Conservation (phyloP, 1,284 basidiomycete genomes). For the Trichosporon ovoides region DNA sequence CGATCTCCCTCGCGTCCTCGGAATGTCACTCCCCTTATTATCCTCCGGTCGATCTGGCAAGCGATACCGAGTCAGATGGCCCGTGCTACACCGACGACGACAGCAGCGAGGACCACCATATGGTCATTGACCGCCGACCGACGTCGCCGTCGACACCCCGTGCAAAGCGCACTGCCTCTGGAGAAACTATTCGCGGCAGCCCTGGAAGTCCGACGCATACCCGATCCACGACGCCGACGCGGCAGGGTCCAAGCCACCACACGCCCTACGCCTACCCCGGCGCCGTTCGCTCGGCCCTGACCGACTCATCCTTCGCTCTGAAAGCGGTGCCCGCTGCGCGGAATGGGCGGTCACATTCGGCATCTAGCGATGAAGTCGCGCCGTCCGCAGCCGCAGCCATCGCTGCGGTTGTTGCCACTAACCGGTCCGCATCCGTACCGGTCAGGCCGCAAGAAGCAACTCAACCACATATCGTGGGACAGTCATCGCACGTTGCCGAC, state of each 20-base stretch:
- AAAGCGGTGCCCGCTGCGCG: not conserved
- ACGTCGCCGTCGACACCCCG: constrained; percentile 14
- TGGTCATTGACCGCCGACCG: not conserved
- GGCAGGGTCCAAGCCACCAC: not conserved
- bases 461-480: not conserved
- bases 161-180: constrained; percentile 6
- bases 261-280: not conserved
- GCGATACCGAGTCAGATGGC: not conserved
- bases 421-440: not conserved
- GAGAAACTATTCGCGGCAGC: not conserved
- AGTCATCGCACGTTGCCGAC: not conserved
- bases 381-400: constrained; percentile 3
- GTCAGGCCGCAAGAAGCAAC: not conserved
- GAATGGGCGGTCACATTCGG: constrained; percentile 1
- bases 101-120: constrained; percentile 8
- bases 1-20: constrained; percentile 1
- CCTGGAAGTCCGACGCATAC: constrained; percentile 5
- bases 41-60: not conserved
- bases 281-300: not conserved
- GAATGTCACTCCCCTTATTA: not conserved
- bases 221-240: constrained; percentile 8
- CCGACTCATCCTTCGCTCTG: not conserved
- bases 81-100: constrained; percentile 7
- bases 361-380: not conserved
- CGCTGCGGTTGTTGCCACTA: constrained; percentile 3